Conservation (phyloP, 495 filamentous ascomycete species). For the Astrocystis sublimbata region DNA sequence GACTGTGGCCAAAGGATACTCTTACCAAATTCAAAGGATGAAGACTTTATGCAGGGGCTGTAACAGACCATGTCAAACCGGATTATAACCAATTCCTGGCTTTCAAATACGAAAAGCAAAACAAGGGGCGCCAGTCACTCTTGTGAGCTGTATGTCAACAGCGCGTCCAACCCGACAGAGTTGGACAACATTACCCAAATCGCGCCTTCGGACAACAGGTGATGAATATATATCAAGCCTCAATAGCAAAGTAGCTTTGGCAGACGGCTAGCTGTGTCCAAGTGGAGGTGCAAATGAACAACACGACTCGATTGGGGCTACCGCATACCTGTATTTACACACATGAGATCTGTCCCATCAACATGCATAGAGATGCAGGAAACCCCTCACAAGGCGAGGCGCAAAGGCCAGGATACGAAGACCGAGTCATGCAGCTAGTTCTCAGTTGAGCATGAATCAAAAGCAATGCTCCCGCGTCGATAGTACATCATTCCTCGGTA, state of each 20-base stretch:
- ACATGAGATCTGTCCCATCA: background rate
- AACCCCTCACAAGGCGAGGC: no score
- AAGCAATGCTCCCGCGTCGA: background rate
- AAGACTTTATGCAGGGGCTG: constrained; percentile 10
- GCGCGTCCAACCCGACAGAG: background rate
- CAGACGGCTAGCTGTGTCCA: background rate
- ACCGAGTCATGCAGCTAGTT: background rate
- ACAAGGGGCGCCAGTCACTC: background rate
- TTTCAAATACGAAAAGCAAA: background rate
- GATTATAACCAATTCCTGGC: no score
- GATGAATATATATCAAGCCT: background rate
- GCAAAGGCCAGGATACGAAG: background rate
- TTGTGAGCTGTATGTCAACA: background rate
- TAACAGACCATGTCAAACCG: background rate
- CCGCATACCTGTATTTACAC: no score
- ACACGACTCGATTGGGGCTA: no score
- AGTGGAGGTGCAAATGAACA: no score
- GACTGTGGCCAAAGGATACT: constrained; percentile 53
- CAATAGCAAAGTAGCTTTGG: background rate
- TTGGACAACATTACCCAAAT: background rate
- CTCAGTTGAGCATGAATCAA: background rate
- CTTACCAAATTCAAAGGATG: constrained; percentile 79
- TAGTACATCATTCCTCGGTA: background rate
- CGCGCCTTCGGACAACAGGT: background rate
- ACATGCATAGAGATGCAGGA: background rate